These are phyloP conservation scores for Phaeosphaeria sp. DNA, from an alignment of 2,329 filamentous ascomycete species.

Conservation along the genomic window DNA sequence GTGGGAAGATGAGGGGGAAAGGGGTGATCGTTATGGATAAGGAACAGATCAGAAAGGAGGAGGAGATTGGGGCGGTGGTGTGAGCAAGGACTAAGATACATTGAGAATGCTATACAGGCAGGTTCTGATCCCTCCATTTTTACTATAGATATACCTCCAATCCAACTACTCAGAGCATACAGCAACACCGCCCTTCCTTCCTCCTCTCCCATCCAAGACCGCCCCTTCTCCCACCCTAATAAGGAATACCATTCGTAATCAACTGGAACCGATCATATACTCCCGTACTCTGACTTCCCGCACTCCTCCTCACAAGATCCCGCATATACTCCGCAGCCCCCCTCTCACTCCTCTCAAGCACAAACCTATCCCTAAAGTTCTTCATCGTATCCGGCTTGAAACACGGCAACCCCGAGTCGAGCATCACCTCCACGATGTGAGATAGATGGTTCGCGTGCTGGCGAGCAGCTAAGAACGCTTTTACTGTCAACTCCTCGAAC, in stretches of 20 bases:
- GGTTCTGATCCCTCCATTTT: too few species aligned
- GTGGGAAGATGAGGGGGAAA: constrained; percentile 63
- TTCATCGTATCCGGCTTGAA: constrained; percentile 96
- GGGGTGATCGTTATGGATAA: constrained; percentile 61
- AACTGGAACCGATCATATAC: constrained; percentile 98
- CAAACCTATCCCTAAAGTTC: constrained; percentile 92
- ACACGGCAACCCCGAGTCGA: constrained; percentile 93
- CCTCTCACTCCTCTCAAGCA: constrained; percentile 86
- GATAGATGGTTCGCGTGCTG: constrained; percentile 88
- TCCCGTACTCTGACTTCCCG: constrained; percentile 87
- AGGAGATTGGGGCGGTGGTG: constrained; percentile 9
- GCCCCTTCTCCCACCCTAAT: constrained; percentile 55
- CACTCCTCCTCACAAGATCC: constrained; percentile 87
- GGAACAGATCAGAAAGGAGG: constrained; percentile 52
- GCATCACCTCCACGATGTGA: constrained; percentile 92
- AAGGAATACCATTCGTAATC: constrained; percentile 96
- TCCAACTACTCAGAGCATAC: not conserved
- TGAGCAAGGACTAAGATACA: too few species aligned
- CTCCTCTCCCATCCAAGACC: not conserved
- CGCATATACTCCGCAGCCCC: constrained; percentile 96
- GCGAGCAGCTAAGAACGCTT: constrained; percentile 87
- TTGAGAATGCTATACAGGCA: too few species aligned
- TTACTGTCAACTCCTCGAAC: constrained; percentile 96
- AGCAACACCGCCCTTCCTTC: not conserved
- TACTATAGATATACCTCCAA: too few species aligned